These are phyloP conservation scores for Canna indica DNA, from an alignment of 176 grass and related monocot species.

Conservation along the genomic window DNA sequence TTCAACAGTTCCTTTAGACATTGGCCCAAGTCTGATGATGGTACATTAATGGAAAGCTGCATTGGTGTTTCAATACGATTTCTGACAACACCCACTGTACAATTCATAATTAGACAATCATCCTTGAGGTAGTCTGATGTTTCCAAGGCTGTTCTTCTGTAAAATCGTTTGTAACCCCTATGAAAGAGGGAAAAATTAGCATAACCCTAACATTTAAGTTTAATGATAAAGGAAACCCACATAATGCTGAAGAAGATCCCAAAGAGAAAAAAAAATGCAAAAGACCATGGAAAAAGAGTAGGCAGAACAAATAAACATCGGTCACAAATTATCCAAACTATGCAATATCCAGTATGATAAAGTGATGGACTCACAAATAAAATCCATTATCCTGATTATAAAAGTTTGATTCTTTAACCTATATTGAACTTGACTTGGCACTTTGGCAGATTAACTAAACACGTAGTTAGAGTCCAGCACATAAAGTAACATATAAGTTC, in stretches of 20 bases:
- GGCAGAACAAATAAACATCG: neutral
- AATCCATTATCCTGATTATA: no score
- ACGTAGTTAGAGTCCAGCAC: no score
- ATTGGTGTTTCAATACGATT: constrained; percentile 51
- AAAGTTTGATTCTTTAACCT: no score
- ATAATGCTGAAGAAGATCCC: neutral
- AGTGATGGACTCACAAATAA: no score
- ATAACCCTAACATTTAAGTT: neutral
- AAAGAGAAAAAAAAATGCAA: neutral
- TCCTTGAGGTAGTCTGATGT: constrained; percentile 60
- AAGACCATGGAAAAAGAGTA: neutral
- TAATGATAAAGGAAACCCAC: neutral
- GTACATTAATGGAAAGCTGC: constrained; percentile 40
- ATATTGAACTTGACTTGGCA: no score
- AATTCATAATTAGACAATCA: constrained; percentile 60
- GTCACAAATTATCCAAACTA: no score
- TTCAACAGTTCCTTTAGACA: constrained; percentile 47
- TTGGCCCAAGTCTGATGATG: constrained; percentile 48
- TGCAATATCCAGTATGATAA: no score
- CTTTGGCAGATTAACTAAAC: no score
- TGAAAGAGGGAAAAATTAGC: neutral
- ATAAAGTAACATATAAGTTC: no score
- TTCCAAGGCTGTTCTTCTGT: constrained; percentile 58
- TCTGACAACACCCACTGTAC: constrained; percentile 73
- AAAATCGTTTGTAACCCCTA: constrained; percentile 92